Percentiles rank a stretch among this genome's conserved stretches.
Conservation (phyloP, 768 basidiomycete species). For the Boletus reticuloceps region DNA sequence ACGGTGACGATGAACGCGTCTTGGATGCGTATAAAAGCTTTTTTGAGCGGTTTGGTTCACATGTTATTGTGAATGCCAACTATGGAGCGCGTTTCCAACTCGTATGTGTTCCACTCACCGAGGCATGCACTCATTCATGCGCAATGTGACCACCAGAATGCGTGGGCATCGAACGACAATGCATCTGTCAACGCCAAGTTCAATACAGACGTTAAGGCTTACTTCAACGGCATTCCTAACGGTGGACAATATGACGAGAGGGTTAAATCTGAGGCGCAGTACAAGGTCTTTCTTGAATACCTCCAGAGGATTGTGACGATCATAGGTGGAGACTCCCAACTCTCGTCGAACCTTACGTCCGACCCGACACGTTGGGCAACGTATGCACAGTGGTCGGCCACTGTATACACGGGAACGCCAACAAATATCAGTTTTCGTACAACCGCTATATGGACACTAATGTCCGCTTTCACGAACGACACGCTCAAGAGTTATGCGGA, state of each 20-base stretch:
- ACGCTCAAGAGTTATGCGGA: background rate
- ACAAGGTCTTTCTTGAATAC: slow-evolving; percentile 3
- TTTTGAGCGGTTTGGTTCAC: slow-evolving; percentile 1
- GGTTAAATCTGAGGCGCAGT: slow-evolving; percentile 5
- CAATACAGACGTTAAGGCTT: slow-evolving; percentile 1
- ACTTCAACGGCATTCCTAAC: slow-evolving; percentile 1
- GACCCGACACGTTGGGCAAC: background rate
- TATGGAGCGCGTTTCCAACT: slow-evolving; percentile 6
- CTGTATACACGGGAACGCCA: background rate
- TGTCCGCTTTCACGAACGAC: background rate
- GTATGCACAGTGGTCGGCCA: background rate
- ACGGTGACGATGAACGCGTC: background rate
- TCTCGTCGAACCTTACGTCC: background rate
- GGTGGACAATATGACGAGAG: slow-evolving; percentile 1
- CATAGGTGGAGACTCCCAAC: background rate
- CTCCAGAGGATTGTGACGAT: slow-evolving; percentile 2
- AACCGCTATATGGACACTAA: slow-evolving; percentile 1
- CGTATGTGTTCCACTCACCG: background rate
- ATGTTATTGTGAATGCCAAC: background rate
- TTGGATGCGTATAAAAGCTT: background rate
- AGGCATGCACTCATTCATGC: background rate
- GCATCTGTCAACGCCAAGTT: background rate
- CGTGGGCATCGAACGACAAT: background rate
- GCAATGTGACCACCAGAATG: background rate
- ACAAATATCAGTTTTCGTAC: slow-evolving; percentile 1